Percentiles rank a stretch among this genome's conserved stretches.
Evolutionary conservation across 495 filamentous ascomycete genomes (phyloP).

Genomic region (Friedmanniomyces simplex): DNA sequence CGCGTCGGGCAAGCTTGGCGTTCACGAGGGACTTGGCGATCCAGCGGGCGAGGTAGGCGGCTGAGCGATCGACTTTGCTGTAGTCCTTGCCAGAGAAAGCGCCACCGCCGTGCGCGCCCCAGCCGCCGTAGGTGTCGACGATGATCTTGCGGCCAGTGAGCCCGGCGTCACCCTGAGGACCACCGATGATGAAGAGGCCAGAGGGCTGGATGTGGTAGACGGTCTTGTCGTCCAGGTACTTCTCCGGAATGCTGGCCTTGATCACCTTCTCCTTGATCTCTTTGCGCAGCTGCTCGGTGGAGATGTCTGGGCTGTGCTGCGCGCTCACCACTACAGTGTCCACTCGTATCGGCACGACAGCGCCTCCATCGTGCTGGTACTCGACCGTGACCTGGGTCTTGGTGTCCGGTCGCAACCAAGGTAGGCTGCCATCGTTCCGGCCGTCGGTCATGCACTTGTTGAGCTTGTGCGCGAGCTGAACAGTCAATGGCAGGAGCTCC

Average conservation of each 20-base stretch:
- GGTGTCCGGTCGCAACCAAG: constrained; percentile 95
- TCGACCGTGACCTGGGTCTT: constrained; percentile 99
- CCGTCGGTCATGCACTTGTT: constrained; percentile 86
- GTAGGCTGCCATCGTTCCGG: constrained; percentile 72
- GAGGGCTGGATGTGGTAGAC: constrained; percentile 98
- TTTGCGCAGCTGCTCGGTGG: constrained; percentile 85
- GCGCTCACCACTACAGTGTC: constrained; percentile 96
- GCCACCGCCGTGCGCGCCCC: constrained; percentile 99
- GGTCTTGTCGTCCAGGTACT: constrained; percentile 85
- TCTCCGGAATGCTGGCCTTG: constrained; percentile 79
- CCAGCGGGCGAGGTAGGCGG: constrained; percentile 95
- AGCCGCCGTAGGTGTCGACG: constrained; percentile 99
- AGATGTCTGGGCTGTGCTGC: constrained; percentile 82
- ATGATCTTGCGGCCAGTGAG: constrained; percentile 99
- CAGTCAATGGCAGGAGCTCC: constrained; percentile 86
- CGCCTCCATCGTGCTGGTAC: constrained; percentile 92
- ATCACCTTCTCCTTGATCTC: constrained; percentile 97
- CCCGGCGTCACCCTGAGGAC: constrained; percentile 97
- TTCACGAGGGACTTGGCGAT: constrained; percentile 95
- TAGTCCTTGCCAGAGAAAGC: constrained; percentile 99
- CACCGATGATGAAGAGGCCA: constrained; percentile 96
- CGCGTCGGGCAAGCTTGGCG: constrained; percentile 79
- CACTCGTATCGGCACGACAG: constrained; percentile 81
- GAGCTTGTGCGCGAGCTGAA: constrained; percentile 88
- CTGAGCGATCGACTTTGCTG: constrained; percentile 98